Percentiles rank a stretch among this genome's conserved stretches.
Conservation (phyloP, 192 early-diverging fungal species). For the Neocallimastix lanati region DNA sequence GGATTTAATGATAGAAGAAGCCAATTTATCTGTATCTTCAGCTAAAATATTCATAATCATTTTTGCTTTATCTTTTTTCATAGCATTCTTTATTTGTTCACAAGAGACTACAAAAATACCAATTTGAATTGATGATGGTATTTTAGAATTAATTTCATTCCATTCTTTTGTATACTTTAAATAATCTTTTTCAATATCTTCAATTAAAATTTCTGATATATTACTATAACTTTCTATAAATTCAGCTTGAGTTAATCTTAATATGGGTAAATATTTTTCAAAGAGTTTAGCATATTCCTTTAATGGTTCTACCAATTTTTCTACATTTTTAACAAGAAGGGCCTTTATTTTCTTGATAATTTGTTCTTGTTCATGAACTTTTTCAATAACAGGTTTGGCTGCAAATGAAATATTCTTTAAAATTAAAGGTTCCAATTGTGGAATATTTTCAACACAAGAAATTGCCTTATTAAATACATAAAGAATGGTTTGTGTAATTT, state of each 20-base stretch:
- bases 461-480: constrained; percentile 32
- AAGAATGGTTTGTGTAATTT: constrained; percentile 20
- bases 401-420: constrained; percentile 46
- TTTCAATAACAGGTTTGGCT: constrained; percentile 26
- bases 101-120: constrained; percentile 36
- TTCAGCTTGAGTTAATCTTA: background rate
- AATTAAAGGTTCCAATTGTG: constrained; percentile 35
- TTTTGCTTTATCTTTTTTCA: constrained; percentile 33
- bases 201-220: constrained; percentile 22
- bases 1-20: constrained; percentile 16
- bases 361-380: constrained; percentile 18
- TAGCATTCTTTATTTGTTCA: constrained; percentile 23
- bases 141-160: constrained; percentile 36
- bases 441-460: constrained; percentile 22
- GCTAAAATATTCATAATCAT: constrained; percentile 30
- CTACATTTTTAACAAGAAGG: constrained; percentile 9
- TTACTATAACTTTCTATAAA: constrained; percentile 22
- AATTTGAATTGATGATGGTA: constrained; percentile 29
- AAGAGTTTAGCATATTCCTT: constrained; percentile 23
- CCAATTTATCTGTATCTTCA: constrained; percentile 16
- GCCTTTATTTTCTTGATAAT: constrained; percentile 11
- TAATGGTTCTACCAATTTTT: constrained; percentile 16
- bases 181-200: constrained; percentile 40
- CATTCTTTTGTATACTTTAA: constrained; percentile 22
- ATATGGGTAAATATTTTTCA: constrained; percentile 21